Evolutionary conservation across 345 rosid genomes (phyloP).

Genomic region (Citropsis articulata): DNA sequence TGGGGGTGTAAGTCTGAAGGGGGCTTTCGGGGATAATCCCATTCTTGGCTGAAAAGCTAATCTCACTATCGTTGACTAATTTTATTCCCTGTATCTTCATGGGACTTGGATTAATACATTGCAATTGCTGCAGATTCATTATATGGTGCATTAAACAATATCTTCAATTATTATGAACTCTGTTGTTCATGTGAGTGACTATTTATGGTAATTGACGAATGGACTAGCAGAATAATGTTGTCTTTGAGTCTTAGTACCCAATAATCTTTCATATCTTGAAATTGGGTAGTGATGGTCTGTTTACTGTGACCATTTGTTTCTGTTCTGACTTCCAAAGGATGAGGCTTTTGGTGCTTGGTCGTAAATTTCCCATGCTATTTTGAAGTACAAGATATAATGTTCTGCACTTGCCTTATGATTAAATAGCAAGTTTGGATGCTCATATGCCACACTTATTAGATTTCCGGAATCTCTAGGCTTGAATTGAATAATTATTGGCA

Average conservation of each 20-base stretch:
- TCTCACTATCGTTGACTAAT: too few relatives aligned
- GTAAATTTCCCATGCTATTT: background rate
- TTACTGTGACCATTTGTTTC: background rate
- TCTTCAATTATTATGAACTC: background rate
- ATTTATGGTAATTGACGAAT: too few relatives aligned
- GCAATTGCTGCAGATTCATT: background rate
- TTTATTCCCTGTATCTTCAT: too few relatives aligned
- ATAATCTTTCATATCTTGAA: background rate
- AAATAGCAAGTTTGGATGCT: conserved; percentile 2
- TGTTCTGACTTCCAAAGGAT: background rate
- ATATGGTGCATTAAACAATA: background rate
- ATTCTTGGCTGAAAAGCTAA: too few relatives aligned
- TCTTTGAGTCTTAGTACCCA: background rate
- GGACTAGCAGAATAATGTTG: background rate
- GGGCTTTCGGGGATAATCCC: too few relatives aligned
- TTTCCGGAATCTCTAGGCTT: background rate
- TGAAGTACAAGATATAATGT: background rate
- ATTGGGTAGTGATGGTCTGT: background rate
- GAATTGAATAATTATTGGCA: background rate
- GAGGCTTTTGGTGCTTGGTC: background rate
- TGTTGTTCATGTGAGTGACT: background rate
- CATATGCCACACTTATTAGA: background rate
- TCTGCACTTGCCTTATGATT: background rate
- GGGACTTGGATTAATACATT: background rate
- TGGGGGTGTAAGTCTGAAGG: too few relatives aligned